Conservation (phyloP, 164 flowering plant species). For the Macadamia tetraphylla region DNA sequence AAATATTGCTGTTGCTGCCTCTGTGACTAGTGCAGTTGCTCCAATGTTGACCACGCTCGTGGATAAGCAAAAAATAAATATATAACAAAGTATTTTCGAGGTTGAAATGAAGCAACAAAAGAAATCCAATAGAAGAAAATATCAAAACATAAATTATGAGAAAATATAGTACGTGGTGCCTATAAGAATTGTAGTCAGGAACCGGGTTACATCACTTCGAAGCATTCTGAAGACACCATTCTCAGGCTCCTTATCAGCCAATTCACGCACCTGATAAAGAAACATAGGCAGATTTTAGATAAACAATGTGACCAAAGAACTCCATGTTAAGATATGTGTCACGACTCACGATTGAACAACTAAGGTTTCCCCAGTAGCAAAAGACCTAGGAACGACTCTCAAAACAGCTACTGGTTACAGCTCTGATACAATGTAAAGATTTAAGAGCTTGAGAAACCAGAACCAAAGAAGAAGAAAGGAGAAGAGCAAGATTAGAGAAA, state of each 20-base stretch:
- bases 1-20: slow-evolving; percentile 89
- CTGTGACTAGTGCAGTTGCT: slow-evolving; percentile 98
- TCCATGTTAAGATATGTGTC: no score
- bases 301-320: not conserved
- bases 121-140: slow-evolving; percentile 1
- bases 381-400: no score
- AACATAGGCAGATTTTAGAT: slow-evolving; percentile 5
- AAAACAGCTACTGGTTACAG: no score
- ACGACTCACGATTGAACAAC: no score
- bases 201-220: slow-evolving; percentile 90
- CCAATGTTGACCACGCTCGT: slow-evolving; percentile 90
- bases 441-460: no score
- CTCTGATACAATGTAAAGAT: no score
- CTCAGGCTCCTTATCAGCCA: slow-evolving; percentile 95
- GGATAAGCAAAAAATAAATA: slow-evolving; percentile 20
- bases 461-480: no score
- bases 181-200: slow-evolving; percentile 93
- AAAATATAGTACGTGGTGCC: slow-evolving; percentile 82
- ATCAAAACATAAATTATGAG: not conserved
- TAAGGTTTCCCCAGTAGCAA: no score
- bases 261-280: slow-evolving; percentile 71
- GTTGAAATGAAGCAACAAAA: slow-evolving; percentile 7
- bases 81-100: slow-evolving; percentile 19
- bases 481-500: no score
- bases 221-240: slow-evolving; percentile 93